Evolutionary conservation across 2,329 filamentous ascomycete genomes (phyloP).

Genomic region (Blumeria graminis): DNA sequence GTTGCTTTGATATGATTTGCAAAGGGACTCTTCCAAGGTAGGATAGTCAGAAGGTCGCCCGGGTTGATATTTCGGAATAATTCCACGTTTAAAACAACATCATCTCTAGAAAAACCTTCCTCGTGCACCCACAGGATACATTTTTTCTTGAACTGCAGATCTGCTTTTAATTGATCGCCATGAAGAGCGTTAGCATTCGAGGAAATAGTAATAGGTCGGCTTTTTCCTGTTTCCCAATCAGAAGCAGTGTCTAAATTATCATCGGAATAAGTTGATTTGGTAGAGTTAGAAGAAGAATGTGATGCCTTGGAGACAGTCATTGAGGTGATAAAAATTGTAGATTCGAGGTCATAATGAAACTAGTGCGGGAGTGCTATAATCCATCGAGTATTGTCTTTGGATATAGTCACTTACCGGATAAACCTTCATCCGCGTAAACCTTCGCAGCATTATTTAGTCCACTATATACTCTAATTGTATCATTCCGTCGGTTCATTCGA

Average conservation of each 20-base stretch:
- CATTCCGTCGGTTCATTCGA: neutral
- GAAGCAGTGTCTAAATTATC: too few relatives aligned
- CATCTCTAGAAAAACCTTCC: conserved; percentile 53
- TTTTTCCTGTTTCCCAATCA: conserved; percentile 10
- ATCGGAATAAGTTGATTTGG: too few relatives aligned
- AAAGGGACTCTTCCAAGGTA: conserved; percentile 26
- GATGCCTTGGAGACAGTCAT: too few relatives aligned
- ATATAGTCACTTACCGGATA: too few relatives aligned
- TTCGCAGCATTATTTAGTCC: neutral
- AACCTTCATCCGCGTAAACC: neutral
- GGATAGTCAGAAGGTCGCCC: conserved; percentile 50
- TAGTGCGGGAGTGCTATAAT: too few relatives aligned
- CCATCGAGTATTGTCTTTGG: too few relatives aligned
- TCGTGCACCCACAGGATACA: conserved; percentile 20
- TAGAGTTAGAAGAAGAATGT: too few relatives aligned
- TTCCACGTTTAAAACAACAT: conserved; percentile 56
- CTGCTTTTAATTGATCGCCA: conserved; percentile 6
- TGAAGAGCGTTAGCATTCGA: conserved; percentile 11
- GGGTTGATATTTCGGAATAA: conserved; percentile 40
- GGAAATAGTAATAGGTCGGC: conserved; percentile 8
- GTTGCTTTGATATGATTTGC: neutral
- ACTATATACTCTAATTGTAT: neutral
- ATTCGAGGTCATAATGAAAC: too few relatives aligned
- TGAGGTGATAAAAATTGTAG: too few relatives aligned
- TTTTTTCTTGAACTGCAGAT: conserved; percentile 9